Percentiles rank a stretch among this genome's conserved stretches.
Conservation (phyloP, 108 stramenopile genomes). For the Cylindrotheca closterium region DNA sequence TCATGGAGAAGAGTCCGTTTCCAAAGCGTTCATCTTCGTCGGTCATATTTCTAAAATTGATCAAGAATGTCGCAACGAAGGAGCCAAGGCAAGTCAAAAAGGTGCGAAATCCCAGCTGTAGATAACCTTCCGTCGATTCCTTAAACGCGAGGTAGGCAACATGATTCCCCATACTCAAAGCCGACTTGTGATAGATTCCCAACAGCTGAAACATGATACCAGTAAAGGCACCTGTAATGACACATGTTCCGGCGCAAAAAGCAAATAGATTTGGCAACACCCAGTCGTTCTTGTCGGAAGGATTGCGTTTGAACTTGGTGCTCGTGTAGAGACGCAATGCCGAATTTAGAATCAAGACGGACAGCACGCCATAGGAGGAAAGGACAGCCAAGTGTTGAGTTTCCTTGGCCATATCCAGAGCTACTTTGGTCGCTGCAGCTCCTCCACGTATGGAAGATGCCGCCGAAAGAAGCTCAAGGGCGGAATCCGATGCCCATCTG, state of each 20-base stretch:
- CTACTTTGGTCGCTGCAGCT: not conserved
- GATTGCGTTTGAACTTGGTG: not conserved
- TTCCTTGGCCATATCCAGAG: not conserved
- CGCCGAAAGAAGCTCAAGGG: too few relatives aligned
- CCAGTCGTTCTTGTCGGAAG: not conserved
- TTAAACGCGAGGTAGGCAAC: constrained; percentile 21
- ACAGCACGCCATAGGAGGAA: not conserved
- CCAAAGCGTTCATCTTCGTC: not conserved
- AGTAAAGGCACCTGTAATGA: constrained; percentile 25
- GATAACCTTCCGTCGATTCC: constrained; percentile 8
- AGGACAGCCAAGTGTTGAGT: not conserved
- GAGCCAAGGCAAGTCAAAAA: constrained; percentile 5
- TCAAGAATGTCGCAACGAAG: constrained; percentile 11
- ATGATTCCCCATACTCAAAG: constrained; percentile 19
- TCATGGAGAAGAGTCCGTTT: not conserved
- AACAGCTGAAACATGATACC: constrained; percentile 25
- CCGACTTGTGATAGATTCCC: constrained; percentile 22
- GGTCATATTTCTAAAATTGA: constrained; percentile 8
- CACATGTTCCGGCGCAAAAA: constrained; percentile 1
- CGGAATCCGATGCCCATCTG: too few relatives aligned
- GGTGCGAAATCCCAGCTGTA: constrained; percentile 17
- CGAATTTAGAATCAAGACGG: not conserved
- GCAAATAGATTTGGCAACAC: not conserved
- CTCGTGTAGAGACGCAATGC: not conserved
- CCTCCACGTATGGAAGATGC: too few relatives aligned